Base-by-base conservation (phyloP, 345 rosid species). In the Durio zibethinus region DNA sequence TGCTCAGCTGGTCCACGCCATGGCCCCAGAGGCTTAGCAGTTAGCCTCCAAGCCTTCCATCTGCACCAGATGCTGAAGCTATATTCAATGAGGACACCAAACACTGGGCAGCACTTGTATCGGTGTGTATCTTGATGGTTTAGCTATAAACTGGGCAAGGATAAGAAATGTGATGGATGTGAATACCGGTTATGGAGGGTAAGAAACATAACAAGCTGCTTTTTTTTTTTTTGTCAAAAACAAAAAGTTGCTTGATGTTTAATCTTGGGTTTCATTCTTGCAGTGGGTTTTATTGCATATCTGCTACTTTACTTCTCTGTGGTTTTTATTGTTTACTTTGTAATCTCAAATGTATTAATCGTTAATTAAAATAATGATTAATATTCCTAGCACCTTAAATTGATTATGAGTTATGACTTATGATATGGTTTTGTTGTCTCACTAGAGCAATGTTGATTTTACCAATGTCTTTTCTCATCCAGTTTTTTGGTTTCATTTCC, bases 111-210 rank as follows among this genome's bases (percentile, higher is more conserved):
- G 79, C 82, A 3, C 88, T 89, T 47, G 92, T 89, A 50, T 89
- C 90, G 9, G 90, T n/a, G 86, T 90, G 53, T 95, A 92, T 82
- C 81, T 88, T 59, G 83, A 86, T 56, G 88, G 84, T 76, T 50
- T 89, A 40, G 83, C 86, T 29, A 81, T 95, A 74, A 93, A 89
- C 84, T 93, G 98, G 98, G 78, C 90, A 0, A 83, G 74, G 4
- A 62, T 95, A 67, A 75, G 94, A 72, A 95, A 93, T 78, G 90
- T 93, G 79, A 90, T 95, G 92, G 99, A 95, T 75, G 92, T 95
- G 99, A 93, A 90, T 87, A 93, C 99, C 1, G 92, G 96, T 74
- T 90, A 73, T 83, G 99, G 99, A 91, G 92, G 99, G 98, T 94
- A 89, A 84, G 83, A 23, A 45, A 77, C 35, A 53, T 62, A 18